phyloP scores from a whole-genome alignment of 176 grass and related monocot species.

The Hordeum marinum region DNA sequence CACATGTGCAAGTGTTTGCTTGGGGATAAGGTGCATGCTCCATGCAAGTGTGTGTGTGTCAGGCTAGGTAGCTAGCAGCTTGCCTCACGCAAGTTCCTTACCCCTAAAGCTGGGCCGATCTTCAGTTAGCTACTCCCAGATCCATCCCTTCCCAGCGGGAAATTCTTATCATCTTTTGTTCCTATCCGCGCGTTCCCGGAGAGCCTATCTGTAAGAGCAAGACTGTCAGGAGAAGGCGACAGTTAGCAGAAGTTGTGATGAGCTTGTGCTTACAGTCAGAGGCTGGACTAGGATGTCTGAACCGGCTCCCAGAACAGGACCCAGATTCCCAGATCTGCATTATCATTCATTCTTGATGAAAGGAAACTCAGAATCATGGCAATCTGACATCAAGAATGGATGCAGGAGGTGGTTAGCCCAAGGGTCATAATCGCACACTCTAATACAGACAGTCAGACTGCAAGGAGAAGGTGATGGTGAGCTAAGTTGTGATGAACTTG shows the following conservation, averaged over 20 bases:
- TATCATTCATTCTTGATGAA: not conserved
- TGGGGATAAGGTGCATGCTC: constrained; percentile 15
- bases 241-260: not conserved
- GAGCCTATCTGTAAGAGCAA: not conserved
- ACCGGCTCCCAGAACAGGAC: not conserved
- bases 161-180: constrained; percentile 4
- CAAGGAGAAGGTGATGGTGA: not conserved
- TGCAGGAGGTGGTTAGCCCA: not conserved
- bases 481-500: not conserved
- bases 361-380: not conserved
- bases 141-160: constrained; percentile 5
- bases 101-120: not conserved
- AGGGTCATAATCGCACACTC: not conserved
- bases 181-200: not conserved
- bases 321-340: not conserved
- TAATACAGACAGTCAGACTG: not conserved
- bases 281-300: not conserved
- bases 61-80: constrained; percentile 3
- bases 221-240: not conserved
- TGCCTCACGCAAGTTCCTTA: constrained; percentile 53
- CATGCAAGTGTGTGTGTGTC: not conserved
- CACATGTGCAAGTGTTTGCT: not conserved
- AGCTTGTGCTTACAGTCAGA: not conserved
- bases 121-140: constrained; percentile 15
- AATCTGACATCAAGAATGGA: not conserved